These are phyloP conservation scores for Taiwanofungus camphoratus DNA, from an alignment of 1,284 basidiomycete genomes.

Conservation along the genomic window DNA sequence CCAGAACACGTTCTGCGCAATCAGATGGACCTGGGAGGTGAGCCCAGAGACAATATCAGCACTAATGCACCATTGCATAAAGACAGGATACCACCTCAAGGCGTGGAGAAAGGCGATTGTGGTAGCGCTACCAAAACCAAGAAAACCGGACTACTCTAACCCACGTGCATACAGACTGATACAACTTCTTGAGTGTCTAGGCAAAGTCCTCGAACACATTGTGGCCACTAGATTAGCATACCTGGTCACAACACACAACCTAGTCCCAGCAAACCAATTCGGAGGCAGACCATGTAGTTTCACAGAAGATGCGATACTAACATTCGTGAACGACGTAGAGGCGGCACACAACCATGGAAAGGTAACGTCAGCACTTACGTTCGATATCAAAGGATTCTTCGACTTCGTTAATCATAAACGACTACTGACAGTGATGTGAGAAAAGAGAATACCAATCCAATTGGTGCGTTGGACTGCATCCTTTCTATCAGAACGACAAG, in stretches of 20 bases:
- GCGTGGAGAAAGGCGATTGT: conserved; percentile 1
- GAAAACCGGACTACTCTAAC: conserved; percentile 7
- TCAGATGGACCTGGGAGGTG: conserved; percentile 16
- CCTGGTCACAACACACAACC: conserved; percentile 3
- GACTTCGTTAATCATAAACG: conserved; percentile 2
- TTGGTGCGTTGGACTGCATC: conserved; percentile 2
- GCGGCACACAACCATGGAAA: neutral
- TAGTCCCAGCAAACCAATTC: conserved; percentile 16
- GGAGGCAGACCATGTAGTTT: conserved; percentile 12
- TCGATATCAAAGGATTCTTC: conserved; percentile 7
- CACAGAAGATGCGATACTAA: conserved; percentile 6
- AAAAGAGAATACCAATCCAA: conserved; percentile 1
- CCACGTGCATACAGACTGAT: conserved; percentile 18
- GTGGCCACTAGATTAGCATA: conserved; percentile 9
- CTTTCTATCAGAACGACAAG: conserved; percentile 7
- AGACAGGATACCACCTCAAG: conserved; percentile 1
- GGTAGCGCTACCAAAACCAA: conserved; percentile 2
- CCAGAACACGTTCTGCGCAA: conserved; percentile 9
- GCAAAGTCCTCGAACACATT: conserved; percentile 16
- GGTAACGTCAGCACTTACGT: neutral
- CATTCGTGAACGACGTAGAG: conserved; percentile 2
- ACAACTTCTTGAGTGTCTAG: conserved; percentile 16
- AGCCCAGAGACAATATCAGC: conserved; percentile 2
- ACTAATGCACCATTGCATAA: neutral
- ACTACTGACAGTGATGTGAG: neutral